Conservation (phyloP, 257 asterid species). For the Datura wrightii region DNA sequence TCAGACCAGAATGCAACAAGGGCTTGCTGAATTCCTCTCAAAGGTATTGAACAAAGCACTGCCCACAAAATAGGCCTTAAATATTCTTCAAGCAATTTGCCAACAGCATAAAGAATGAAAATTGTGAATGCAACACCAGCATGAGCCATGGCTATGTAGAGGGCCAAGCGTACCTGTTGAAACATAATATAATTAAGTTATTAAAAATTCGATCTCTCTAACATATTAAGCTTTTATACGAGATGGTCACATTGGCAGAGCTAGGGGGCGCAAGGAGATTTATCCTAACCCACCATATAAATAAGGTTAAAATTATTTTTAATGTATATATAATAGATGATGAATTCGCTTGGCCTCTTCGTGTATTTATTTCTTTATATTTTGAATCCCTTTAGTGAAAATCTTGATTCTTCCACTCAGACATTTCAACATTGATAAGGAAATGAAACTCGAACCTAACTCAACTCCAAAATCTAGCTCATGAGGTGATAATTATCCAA, state of each 20-base stretch:
- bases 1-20: slow-evolving; percentile 87
- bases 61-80: slow-evolving; percentile 95
- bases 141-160: slow-evolving; percentile 97
- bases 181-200: background rate
- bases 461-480: background rate
- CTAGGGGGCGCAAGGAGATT: too few relatives aligned
- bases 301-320: too few relatives aligned
- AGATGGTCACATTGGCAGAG: too few relatives aligned
- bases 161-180: slow-evolving; percentile 86
- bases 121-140: slow-evolving; percentile 78
- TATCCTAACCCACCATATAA: too few relatives aligned
- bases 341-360: background rate
- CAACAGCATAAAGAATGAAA: slow-evolving; percentile 68
- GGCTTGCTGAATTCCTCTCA: slow-evolving; percentile 85
- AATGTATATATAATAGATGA: too few relatives aligned
- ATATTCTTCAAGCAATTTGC: slow-evolving; percentile 79
- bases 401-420: background rate
- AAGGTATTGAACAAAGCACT: slow-evolving; percentile 86
- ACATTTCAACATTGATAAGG: background rate
- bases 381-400: background rate
- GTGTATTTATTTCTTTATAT: background rate
- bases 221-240: background rate
- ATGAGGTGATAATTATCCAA: too few relatives aligned
- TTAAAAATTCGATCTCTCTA: background rate
- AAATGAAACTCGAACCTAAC: background rate